Evolutionary conservation across 768 basidiomycete genomes (phyloP).

Genomic region (Boletellus ananas): DNA sequence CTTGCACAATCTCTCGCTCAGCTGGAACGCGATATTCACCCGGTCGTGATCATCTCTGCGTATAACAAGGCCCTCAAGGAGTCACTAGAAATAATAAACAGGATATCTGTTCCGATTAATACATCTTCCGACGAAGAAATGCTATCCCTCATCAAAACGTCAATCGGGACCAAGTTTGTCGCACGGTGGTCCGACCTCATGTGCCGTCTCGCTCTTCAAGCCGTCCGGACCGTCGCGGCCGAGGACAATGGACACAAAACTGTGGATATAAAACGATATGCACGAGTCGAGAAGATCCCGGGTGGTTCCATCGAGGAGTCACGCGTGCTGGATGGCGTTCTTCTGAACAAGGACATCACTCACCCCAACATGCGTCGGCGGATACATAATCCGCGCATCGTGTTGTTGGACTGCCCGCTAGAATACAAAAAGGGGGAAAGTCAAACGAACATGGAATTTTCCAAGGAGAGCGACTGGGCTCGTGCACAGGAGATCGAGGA

Average conservation of each 20-base stretch:
- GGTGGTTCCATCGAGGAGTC: slow-evolving; percentile 97
- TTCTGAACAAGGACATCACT: slow-evolving; percentile 99
- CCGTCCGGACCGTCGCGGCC: slow-evolving; percentile 82
- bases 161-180: slow-evolving; percentile 98
- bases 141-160: slow-evolving; percentile 96
- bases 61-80: slow-evolving; percentile 96
- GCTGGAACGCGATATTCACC: slow-evolving; percentile 96
- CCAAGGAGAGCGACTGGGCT: slow-evolving; percentile 90
- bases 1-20: slow-evolving; percentile 91
- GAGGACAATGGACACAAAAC: slow-evolving; percentile 77
- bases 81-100: slow-evolving; percentile 83
- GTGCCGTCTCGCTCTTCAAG: slow-evolving; percentile 91
- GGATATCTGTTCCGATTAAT: slow-evolving; percentile 88
- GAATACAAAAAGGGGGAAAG: slow-evolving; percentile 99
- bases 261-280: slow-evolving; percentile 98
- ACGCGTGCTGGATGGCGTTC: slow-evolving; percentile 81
- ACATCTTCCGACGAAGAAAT: slow-evolving; percentile 82
- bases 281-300: slow-evolving; percentile 94
- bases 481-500: slow-evolving; percentile 93
- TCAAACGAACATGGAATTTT: slow-evolving; percentile 98
- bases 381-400: slow-evolving; percentile 84
- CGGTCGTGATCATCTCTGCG: slow-evolving; percentile 97
- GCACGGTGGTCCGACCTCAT: slow-evolving; percentile 96
- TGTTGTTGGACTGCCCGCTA: slow-evolving; percentile 89
- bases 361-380: slow-evolving; percentile 94